Base-by-base conservation (phyloP, 2,329 filamentous ascomycete genomes). In the Ciborinia camelliae region DNA sequence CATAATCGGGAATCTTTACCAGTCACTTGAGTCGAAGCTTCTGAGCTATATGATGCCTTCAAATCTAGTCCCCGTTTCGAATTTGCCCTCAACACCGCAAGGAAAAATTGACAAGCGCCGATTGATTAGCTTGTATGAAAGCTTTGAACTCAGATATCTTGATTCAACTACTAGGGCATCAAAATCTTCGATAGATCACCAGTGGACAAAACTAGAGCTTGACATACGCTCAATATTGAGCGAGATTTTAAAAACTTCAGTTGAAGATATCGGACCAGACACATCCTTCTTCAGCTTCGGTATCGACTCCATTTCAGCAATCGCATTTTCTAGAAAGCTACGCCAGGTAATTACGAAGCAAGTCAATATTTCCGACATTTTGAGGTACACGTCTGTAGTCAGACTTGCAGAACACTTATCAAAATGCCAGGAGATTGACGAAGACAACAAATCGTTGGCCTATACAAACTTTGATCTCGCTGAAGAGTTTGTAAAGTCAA, bases 221-320 rank as follows among this genome's bases (percentile, higher is more conserved):
- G 68, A 73, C 0, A 80, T 96, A 9, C 62, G 84, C 84, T 1
- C 68, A 78, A 0, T 77, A 82, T 1, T 64, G 8, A 12, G 39
- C 3, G 30, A 52, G 7, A 14, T 52, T 12, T 51, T 28, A n/a
- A 45, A 52, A 10, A 73, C 85, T 0, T 72, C 82, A 0, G 64
- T 73, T 4, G 70, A 74, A 0, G 76, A 79, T 0, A 80, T 96
- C 45, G 78, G 76, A 12, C 83, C 84, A 39, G 87, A 87, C 77
- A 88, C 86, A 0, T 91, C 92, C 0, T 89, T 97, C 66, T 87
- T 89, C 63, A 85, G 83, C n/a, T 76, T 96, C 3, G 93, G 93
- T 0, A 75, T 97, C 7, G 92, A 97, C 73, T 96, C 92, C 0
- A 86, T 97, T 32, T 90, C 88, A 9, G 91, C 90, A 0, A 96